phyloP scores from a whole-genome alignment of 1,139 yeast species.

The Pichia sp. region DNA sequence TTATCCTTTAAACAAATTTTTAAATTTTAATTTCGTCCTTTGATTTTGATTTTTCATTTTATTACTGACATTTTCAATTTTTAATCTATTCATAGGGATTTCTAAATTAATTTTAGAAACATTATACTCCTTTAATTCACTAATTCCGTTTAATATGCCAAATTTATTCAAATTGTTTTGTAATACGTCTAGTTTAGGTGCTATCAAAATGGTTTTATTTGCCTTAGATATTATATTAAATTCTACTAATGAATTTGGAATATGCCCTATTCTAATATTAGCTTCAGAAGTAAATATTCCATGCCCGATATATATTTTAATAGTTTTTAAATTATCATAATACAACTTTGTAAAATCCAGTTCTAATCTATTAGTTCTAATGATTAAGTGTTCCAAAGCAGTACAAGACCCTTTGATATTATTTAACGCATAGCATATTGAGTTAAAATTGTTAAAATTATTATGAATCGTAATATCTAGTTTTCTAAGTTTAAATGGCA shows the following conservation, averaged over 20 bases:
- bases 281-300: constrained; percentile 2
- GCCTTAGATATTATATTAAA: constrained; percentile 6
- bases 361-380: not conserved
- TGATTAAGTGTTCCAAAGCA: constrained; percentile 1
- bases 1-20: not conserved
- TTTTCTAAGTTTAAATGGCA: not conserved
- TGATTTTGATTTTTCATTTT: constrained; percentile 6
- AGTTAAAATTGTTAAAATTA: not conserved
- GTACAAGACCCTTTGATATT: not conserved
- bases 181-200: not conserved
- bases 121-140: constrained; percentile 5
- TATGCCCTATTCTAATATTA: constrained; percentile 2
- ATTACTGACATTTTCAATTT: constrained; percentile 6
- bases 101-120: constrained; percentile 3
- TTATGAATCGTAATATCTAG: constrained; percentile 1
- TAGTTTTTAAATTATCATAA: constrained; percentile 1
- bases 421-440: constrained; percentile 1
- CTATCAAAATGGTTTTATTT: constrained; percentile 3
- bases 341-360: constrained; percentile 6
- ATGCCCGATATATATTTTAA: constrained; percentile 1
- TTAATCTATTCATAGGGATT: constrained; percentile 1
- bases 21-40: constrained; percentile 5
- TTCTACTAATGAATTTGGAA: not conserved
- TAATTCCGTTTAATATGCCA: constrained; percentile 7
- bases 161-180: not conserved